Base-by-base conservation (phyloP, 75 land plant species). In the Cunninghamia lanceolata region DNA sequence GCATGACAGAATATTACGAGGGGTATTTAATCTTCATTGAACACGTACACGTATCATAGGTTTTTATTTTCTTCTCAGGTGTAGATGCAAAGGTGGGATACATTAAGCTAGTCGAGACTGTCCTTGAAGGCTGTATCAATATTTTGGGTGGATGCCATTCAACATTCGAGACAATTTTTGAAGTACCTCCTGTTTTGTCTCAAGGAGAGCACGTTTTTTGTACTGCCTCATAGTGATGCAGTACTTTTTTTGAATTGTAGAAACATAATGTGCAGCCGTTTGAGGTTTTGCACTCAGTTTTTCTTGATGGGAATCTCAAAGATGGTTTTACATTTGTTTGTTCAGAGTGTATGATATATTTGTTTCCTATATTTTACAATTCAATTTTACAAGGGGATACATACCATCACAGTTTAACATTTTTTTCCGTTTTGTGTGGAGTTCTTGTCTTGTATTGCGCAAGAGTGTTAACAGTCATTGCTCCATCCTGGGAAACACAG, bases 101-200 rank as follows among this genome's bases (percentile, higher is more conserved):
- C 50, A n/a, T 25, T 42, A 80, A 80, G 46, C 47, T 45, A 43
- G 10, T 80, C 32, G n/a, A 45, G 32, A 80, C 10, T 45, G 14
- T 80, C 82, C 82, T 80, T 80, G 46, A 80, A 80, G 82, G 46
- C 82, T 80, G 82, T 47, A 80, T 42, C 50, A 1, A 28, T 42
- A 71, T 43, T 74, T 80, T 80, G 82, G 82, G 82, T 80, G 50
- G 50, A 80, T 45, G 82, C 40, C 46, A 43, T 10, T 43, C 47
- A 13, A 80, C 30, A 80, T 45, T 80, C 3, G 4, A 80, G 82
- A n/a, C 82, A 80, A 28, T 19, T 80, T 80, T 80, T 45, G 46
- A 80, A 43, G 50, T 80, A 28, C 46, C 8, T 80, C 47, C 47
- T 80, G 82, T 80, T 80, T 80, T 43, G 82, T 80, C 30, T 43